Conservation (phyloP, 331 rosid genomes). For the Malus hybrid region DNA sequence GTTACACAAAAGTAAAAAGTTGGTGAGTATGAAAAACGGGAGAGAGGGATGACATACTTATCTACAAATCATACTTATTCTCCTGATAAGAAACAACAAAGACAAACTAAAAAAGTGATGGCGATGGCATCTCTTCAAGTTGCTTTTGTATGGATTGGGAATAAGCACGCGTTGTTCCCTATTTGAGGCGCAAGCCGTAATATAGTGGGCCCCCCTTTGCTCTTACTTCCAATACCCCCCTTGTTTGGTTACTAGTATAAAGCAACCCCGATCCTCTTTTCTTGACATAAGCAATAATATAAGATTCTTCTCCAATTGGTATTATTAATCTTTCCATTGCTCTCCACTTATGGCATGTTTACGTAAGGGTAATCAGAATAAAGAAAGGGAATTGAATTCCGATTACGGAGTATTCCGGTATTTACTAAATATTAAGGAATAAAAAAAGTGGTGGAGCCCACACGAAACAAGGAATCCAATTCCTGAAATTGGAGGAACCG, state of each 20-base stretch:
- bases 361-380: too few species aligned
- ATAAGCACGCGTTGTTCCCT: slow-evolving; percentile 70
- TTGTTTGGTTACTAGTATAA: not conserved
- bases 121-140: slow-evolving; percentile 3
- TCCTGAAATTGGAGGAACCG: too few species aligned
- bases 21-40: too few species aligned
- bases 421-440: too few species aligned
- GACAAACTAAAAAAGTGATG: not conserved
- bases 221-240: not conserved
- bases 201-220: slow-evolving; percentile 20
- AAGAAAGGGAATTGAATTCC: too few species aligned
- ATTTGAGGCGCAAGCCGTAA: slow-evolving; percentile 38
- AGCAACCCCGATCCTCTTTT: too few species aligned
- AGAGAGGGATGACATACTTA: not conserved
- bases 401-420: too few species aligned
- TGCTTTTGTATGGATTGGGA: slow-evolving; percentile 10
- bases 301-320: not conserved
- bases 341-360: too few species aligned
- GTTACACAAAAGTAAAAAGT: too few species aligned
- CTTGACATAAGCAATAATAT: too few species aligned
- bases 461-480: too few species aligned
- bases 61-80: not conserved
- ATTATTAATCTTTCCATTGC: not conserved
- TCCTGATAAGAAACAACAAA: not conserved
- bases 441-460: too few species aligned